phyloP scores from a whole-genome alignment of 2,329 filamentous ascomycete genomes.

The Colletotrichum horii region DNA sequence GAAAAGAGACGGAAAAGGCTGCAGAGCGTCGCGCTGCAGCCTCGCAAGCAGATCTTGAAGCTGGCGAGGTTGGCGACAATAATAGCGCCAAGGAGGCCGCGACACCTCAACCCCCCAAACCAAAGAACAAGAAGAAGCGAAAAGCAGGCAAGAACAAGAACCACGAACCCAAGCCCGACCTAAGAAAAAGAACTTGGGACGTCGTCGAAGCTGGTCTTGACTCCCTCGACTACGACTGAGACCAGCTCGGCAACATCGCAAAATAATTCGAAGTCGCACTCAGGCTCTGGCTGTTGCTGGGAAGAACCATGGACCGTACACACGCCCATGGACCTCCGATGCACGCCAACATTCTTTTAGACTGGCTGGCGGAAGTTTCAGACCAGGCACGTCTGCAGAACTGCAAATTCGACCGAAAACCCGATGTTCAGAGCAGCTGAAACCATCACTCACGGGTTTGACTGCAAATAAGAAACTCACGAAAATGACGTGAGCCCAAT shows the following conservation, averaged over 20 bases:
- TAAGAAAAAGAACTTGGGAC: constrained; percentile 72
- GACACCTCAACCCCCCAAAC: constrained; percentile 11
- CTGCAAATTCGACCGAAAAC: not conserved
- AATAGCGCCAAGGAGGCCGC: constrained; percentile 17
- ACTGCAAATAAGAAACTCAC: not conserved
- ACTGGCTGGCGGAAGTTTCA: constrained; percentile 21
- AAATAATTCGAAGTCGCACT: not conserved
- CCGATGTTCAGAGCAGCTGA: constrained; percentile 2
- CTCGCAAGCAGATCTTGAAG: constrained; percentile 19
- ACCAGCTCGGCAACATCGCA: not conserved
- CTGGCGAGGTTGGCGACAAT: constrained; percentile 37
- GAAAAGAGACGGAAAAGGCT: constrained; percentile 42
- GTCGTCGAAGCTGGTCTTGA: constrained; percentile 66
- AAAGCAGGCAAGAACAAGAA: constrained; percentile 41
- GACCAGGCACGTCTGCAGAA: constrained; percentile 4
- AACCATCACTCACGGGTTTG: not conserved
- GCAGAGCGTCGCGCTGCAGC: constrained; percentile 12
- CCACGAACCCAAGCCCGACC: constrained; percentile 60
- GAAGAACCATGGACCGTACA: not conserved
- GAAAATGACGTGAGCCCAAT: not conserved
- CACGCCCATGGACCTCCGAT: constrained; percentile 35
- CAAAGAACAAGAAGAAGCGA: constrained; percentile 42
- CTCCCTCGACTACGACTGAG: constrained; percentile 62
- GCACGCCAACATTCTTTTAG: constrained; percentile 53
- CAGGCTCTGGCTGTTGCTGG: not conserved